Evolutionary conservation across 129 eudicot species (phyloP).

Genomic region (Erigeron canadensis): DNA sequence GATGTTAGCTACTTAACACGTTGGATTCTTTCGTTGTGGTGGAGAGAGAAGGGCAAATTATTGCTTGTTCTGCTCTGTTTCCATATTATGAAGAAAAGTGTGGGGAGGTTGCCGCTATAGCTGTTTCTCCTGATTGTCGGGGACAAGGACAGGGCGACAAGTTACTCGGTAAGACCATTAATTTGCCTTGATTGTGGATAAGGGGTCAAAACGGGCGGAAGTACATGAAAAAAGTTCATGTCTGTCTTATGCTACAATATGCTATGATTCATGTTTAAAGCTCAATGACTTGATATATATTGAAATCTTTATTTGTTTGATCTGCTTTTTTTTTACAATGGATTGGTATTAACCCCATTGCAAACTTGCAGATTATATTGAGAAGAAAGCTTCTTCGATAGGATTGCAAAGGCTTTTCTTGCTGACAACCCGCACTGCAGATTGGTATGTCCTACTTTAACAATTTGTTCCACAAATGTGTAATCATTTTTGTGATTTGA

Average conservation of each 20-base stretch:
- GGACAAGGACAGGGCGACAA: constrained; percentile 99
- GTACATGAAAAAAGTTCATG: background rate
- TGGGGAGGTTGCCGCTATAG: constrained; percentile 93
- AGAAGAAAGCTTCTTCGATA: constrained; percentile 82
- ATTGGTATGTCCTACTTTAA: constrained; percentile 52
- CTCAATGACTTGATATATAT: background rate
- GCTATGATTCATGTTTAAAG: background rate
- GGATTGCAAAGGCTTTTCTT: constrained; percentile 81
- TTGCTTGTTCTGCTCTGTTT: constrained; percentile 90
- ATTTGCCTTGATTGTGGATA: background rate
- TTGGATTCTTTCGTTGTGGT: constrained; percentile 77
- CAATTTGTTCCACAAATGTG: background rate
- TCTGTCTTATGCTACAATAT: background rate
- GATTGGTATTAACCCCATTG: background rate
- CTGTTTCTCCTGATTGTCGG: constrained; percentile 98
- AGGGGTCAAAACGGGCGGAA: background rate
- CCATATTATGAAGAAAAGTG: constrained; percentile 78
- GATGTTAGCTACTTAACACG: constrained; percentile 55
- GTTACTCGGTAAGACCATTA: constrained; percentile 62
- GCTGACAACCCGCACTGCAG: constrained; percentile 94
- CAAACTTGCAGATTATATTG: constrained; percentile 73
- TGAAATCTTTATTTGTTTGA: background rate
- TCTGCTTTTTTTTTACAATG: background rate
- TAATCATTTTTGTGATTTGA: background rate
- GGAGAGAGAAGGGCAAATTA: constrained; percentile 96